Evolutionary conservation across 164 flowering plant genomes (phyloP), one percentile per base, ranked within the genome.

Genomic region (Euptelea pleiosperma): DNA sequence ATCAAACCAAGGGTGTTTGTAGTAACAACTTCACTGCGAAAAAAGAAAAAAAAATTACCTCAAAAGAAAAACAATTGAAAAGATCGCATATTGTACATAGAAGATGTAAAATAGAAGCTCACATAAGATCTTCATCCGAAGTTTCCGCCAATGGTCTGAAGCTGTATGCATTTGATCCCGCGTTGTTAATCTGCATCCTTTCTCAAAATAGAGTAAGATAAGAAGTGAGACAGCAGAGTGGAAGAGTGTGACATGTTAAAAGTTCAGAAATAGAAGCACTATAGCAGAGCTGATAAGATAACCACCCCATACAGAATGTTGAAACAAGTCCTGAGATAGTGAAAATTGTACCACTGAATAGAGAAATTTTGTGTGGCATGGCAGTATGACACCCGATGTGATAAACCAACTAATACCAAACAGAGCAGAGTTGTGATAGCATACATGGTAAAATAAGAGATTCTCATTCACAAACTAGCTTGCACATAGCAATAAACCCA

Each of bases 121-220:
- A 92, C 98, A 87, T 77, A 58, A 92, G 93, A 80, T 87, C 97
- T 70, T 92, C 87, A 76, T 92, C 98, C 55, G 93, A 87, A 63
- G 96, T 78, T 66, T 92, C 96, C 26, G 86, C 78, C 71, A 92
- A 63, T 40, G 96, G 91, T 57, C 85, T 87, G 70, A 67, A 81
- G 78, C 91, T 87, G 74, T 92, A 92, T 44, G 96, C 98, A 78
- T 92, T 92, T 66, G 98, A 92, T 78, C 98, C 98, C 45, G 96
- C 96, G 77, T 92, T 92, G 69, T 92, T 92, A 53, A 92, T 89
- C 98, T 92, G 96, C 82, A 82, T 70, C 70, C 68, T 67, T 64
- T 70, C 72, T 73, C 73, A 69, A 71, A 68, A 72, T 63, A 62
- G 14, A 51, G 62, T 71, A 60, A 66, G 73, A 77, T 36, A 14